Conservation (phyloP, 805 yeast species). For the Yamadazyma ubonensis region DNA sequence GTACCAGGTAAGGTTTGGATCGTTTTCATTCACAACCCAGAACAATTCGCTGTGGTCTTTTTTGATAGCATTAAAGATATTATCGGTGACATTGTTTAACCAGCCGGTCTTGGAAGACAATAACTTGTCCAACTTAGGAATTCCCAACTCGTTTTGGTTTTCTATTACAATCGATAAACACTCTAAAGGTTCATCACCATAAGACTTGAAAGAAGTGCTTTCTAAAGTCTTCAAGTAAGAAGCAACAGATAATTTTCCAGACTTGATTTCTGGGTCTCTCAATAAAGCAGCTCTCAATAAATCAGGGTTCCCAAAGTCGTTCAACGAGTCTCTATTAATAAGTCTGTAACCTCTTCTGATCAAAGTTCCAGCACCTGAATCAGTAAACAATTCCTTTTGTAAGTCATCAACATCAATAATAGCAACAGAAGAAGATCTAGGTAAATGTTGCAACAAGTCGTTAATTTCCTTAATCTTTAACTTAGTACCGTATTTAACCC, state of each 20-base stretch:
- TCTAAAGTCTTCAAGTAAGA: slow-evolving; percentile 76
- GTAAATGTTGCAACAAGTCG: slow-evolving; percentile 88
- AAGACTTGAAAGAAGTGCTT: slow-evolving; percentile 61
- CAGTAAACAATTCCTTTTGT: slow-evolving; percentile 96
- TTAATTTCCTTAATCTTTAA: slow-evolving; percentile 94
- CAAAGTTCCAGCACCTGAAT: slow-evolving; percentile 98
- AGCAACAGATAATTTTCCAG: slow-evolving; percentile 74
- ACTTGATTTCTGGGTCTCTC: slow-evolving; percentile 71
- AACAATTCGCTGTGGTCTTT: slow-evolving; percentile 72
- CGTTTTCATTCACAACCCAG: slow-evolving; percentile 91
- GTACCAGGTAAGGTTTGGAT: slow-evolving; percentile 87
- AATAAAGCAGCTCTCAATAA: slow-evolving; percentile 71
- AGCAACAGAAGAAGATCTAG: slow-evolving; percentile 97
- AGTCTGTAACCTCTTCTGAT: slow-evolving; percentile 96
- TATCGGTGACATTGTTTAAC: slow-evolving; percentile 96
- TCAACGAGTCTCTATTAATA: slow-evolving; percentile 63
- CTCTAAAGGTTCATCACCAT: slow-evolving; percentile 95
- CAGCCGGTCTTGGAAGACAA: slow-evolving; percentile 88
- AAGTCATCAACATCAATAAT: slow-evolving; percentile 92
- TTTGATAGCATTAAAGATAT: slow-evolving; percentile 78
- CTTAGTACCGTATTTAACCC: slow-evolving; percentile 99
- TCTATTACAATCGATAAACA: slow-evolving; percentile 80
- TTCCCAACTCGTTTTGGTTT: slow-evolving; percentile 33
- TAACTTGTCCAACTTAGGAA: slow-evolving; percentile 80
- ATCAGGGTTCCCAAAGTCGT: slow-evolving; percentile 73